Percentiles rank a stretch among this genome's conserved stretches.
phyloP scores from a whole-genome alignment of 1,284 basidiomycete genomes.

The Puccinia hordei region DNA sequence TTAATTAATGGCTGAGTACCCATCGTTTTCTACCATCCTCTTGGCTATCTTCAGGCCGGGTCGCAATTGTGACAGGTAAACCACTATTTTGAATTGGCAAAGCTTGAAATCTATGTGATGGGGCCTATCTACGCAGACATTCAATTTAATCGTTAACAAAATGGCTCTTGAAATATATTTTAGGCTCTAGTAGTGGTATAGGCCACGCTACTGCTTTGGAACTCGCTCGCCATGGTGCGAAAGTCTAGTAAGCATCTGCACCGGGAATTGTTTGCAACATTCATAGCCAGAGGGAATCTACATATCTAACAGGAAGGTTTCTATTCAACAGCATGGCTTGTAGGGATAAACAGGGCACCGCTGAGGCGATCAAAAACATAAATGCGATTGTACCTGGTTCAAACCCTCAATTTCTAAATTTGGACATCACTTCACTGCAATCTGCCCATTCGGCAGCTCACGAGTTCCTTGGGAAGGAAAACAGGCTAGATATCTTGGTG shows the following conservation, averaged over 20 bases:
- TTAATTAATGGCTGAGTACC: neutral
- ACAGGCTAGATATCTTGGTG: slow-evolving; percentile 58
- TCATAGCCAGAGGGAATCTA: neutral
- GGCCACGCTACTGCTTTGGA: slow-evolving; percentile 32
- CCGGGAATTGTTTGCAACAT: too few relatives aligned
- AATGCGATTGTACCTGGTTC: slow-evolving; percentile 51
- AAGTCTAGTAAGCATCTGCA: slow-evolving; percentile 22
- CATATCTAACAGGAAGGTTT: neutral
- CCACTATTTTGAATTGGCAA: too few relatives aligned
- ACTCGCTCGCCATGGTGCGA: slow-evolving; percentile 40
- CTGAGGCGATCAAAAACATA: slow-evolving; percentile 43
- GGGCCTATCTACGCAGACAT: too few relatives aligned
- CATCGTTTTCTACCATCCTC: neutral
- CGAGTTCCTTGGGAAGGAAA: slow-evolving; percentile 54
- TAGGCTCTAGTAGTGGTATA: slow-evolving; percentile 36
- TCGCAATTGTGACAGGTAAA: slow-evolving; percentile 44
- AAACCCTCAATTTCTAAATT: slow-evolving; percentile 56
- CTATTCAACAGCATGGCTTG: slow-evolving; percentile 23
- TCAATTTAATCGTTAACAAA: too few relatives aligned
- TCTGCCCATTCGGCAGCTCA: slow-evolving; percentile 56
- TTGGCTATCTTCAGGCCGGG: slow-evolving; percentile 2
- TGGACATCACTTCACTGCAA: slow-evolving; percentile 58
- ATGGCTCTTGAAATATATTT: neutral
- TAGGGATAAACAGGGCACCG: neutral
- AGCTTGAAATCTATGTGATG: too few relatives aligned